A percentile compares a stretch with the other conserved stretches of the same genome.
Conservation (phyloP, 148 eudicot species). For the Camellia lanceoleosa region DNA sequence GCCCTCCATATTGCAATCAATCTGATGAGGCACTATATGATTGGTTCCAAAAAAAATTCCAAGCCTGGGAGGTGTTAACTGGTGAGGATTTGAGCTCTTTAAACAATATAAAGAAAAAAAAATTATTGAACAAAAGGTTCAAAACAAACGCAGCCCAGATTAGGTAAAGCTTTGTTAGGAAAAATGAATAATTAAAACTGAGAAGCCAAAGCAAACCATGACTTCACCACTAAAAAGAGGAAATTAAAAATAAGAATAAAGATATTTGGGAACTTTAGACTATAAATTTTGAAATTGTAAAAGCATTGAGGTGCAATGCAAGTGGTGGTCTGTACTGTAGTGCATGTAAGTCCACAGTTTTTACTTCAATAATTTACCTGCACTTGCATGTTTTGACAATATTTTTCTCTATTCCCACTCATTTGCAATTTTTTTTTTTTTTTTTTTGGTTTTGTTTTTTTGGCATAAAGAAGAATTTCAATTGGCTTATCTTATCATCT, state of each 20-base stretch:
- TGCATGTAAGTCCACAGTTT: too few relatives aligned
- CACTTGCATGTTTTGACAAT: too few relatives aligned
- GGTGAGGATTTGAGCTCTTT: conserved; percentile 1
- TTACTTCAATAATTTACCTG: too few relatives aligned
- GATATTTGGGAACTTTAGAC: conserved; percentile 11
- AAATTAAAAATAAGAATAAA: neutral
- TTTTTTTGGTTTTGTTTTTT: too few relatives aligned
- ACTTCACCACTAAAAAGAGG: conserved; percentile 14
- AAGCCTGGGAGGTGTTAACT: neutral
- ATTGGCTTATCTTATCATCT: too few relatives aligned
- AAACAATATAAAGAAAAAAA: neutral
- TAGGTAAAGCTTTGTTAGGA: neutral
- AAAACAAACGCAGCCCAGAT: neutral
- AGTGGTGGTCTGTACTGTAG: too few relatives aligned
- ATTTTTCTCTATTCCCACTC: too few relatives aligned
- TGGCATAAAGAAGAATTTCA: too few relatives aligned
- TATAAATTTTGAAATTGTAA: neutral
- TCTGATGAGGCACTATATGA: neutral
- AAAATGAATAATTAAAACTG: conserved; percentile 5
- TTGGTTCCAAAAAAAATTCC: neutral
- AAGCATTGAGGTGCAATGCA: too few relatives aligned
- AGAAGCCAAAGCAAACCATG: conserved; percentile 24
- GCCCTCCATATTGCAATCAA: neutral
- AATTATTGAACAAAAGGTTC: neutral
- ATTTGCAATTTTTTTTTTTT: too few relatives aligned